phyloP scores from a whole-genome alignment of 768 basidiomycete genomes.

The Tricholoma matsutake region DNA sequence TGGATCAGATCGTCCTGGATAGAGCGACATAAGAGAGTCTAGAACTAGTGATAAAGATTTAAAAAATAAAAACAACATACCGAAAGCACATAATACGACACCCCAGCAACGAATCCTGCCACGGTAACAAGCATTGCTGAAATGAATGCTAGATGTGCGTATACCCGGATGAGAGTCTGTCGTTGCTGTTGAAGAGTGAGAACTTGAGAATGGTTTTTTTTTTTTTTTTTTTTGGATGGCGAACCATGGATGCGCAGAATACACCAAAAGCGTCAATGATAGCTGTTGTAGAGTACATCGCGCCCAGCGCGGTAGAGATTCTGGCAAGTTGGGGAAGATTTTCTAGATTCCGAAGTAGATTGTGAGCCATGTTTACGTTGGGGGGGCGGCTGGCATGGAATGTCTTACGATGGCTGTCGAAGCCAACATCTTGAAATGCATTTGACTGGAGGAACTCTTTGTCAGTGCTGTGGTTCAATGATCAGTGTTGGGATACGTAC shows the following conservation, averaged over 20 bases:
- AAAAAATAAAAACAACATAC: slow-evolving; percentile 22
- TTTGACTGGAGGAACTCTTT: slow-evolving; percentile 22
- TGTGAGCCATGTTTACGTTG: background rate
- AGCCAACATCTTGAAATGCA: slow-evolving; percentile 32
- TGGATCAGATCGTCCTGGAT: slow-evolving; percentile 35
- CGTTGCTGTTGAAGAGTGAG: slow-evolving; percentile 17
- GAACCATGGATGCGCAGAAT: slow-evolving; percentile 14
- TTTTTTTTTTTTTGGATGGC: background rate
- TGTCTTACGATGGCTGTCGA: slow-evolving; percentile 28
- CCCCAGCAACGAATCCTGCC: slow-evolving; percentile 32
- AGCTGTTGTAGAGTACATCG: slow-evolving; percentile 31
- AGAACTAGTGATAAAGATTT: background rate
- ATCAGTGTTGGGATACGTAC: slow-evolving; percentile 14
- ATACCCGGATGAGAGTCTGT: slow-evolving; percentile 20
- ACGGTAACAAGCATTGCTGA: slow-evolving; percentile 33
- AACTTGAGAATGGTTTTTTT: too few species aligned
- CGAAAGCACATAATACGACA: slow-evolving; percentile 37
- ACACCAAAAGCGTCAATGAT: slow-evolving; percentile 19
- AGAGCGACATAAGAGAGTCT: background rate
- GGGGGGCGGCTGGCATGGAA: background rate
- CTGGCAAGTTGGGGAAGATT: slow-evolving; percentile 26
- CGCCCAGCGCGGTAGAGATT: slow-evolving; percentile 34
- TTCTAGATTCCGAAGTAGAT: slow-evolving; percentile 12
- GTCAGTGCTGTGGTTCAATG: background rate
- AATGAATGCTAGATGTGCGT: slow-evolving; percentile 26